Base-by-base conservation (phyloP, 2,329 filamentous ascomycete species). In the Lachnellula hyalina region DNA sequence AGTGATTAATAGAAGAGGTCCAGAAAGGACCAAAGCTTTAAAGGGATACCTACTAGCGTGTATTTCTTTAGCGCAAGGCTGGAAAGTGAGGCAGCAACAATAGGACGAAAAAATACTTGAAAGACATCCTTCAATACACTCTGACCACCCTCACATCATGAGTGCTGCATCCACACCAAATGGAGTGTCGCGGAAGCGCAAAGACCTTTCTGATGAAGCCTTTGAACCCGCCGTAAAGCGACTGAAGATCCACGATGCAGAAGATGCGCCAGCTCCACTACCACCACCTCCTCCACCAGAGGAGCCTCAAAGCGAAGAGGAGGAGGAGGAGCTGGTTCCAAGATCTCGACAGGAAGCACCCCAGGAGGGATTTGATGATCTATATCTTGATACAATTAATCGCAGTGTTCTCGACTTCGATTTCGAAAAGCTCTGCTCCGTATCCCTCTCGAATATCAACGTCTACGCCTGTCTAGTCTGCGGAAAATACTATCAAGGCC, bases 391-490 rank as follows among this genome's bases (percentile, higher is more conserved):
- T 76, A 97, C 94, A 12, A 95, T 99, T 73, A 85, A 96, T 72
- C 89, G 94, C 67, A 84, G 86, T 68, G 86, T 96, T 47, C 85
- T 97, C 54, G 94, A 99, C 73, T 97, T 97, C 70, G 94, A 99
- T 73, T 99, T 99, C 70, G 94, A 99, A 71, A 99, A 99, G 77
- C 83, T 96, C 12, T 99, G 94, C 75, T 97, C 93, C 23, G 81
- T 99, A 62, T 96, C 90, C 35, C 81, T 99, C 7, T 96, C 92
- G 48, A 97, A 97, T 71, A 96, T 97, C 75, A 99, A 99, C 70
- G 92, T 99, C 45, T 99, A 99, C 71, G 94, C 94, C 9, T 99
- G 94, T 68, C 82, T 99, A 11, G 89, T 97, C 1, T 99, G 94
- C 71, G 94, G 94, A n/a, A 93, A 90, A 71, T 99, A 99, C 76